A percentile compares a stretch with the other conserved stretches of the same genome.
phyloP scores from a whole-genome alignment of 1,284 basidiomycete genomes.

The Marasmius tenuissimus region DNA sequence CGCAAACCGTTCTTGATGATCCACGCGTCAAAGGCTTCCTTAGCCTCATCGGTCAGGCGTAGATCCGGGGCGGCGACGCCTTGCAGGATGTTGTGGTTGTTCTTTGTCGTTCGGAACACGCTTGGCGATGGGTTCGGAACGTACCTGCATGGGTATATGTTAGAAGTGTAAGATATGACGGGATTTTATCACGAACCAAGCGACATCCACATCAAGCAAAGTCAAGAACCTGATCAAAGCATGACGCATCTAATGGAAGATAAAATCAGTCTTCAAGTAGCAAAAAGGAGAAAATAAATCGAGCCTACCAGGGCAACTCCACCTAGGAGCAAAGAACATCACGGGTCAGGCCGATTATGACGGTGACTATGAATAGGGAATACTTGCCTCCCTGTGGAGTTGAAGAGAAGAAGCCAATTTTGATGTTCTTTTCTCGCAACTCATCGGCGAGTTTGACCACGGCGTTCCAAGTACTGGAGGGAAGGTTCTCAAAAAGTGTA shows the following conservation, averaged over 20 bases:
- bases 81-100: slow-evolving; percentile 89
- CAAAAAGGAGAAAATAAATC: slow-evolving; percentile 12
- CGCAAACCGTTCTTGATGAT: slow-evolving; percentile 79
- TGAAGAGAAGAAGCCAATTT: slow-evolving; percentile 87
- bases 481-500: background rate
- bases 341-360: slow-evolving; percentile 6
- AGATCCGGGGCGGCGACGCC: slow-evolving; percentile 77
- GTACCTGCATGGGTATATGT: slow-evolving; percentile 53
- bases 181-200: slow-evolving; percentile 55
- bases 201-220: slow-evolving; percentile 75
- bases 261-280: slow-evolving; percentile 16
- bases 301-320: slow-evolving; percentile 80
- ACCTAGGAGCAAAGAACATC: slow-evolving; percentile 44
- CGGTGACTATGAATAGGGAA: slow-evolving; percentile 16
- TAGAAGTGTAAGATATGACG: background rate
- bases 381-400: slow-evolving; percentile 81
- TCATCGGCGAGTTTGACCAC: slow-evolving; percentile 80
- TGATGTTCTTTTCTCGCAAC: slow-evolving; percentile 77
- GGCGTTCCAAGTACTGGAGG: slow-evolving; percentile 68
- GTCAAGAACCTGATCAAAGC: slow-evolving; percentile 82
- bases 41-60: slow-evolving; percentile 72
- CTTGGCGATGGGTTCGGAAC: slow-evolving; percentile 84
- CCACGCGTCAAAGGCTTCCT: slow-evolving; percentile 84
- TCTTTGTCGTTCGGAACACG: slow-evolving; percentile 89
- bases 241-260: slow-evolving; percentile 74